Conservation (phyloP, 2,329 filamentous ascomycete genomes). For the Penicillium hordei region DNA sequence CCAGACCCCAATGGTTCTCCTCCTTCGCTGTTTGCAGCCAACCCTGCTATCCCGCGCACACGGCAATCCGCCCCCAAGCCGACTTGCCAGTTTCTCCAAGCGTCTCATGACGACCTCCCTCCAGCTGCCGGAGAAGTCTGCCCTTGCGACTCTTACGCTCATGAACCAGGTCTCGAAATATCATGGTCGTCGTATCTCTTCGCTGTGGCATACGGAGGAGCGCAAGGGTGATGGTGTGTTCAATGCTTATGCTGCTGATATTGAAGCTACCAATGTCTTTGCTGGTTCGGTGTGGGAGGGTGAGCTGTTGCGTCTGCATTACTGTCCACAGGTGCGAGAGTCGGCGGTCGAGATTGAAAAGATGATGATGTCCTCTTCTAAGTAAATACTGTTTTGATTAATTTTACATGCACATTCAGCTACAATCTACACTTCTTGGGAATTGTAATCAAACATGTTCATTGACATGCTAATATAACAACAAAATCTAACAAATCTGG, state of each 20-base stretch:
- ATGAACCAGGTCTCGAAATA: conserved; percentile 75
- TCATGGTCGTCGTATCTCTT: conserved; percentile 76
- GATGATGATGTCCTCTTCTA: conserved; percentile 47
- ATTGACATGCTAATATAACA: not conserved
- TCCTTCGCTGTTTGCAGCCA: conserved; percentile 80
- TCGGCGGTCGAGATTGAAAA: conserved; percentile 70
- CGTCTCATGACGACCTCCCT: conserved; percentile 79
- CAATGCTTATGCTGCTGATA: conserved; percentile 67
- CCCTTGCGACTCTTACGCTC: conserved; percentile 74
- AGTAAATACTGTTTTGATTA: conserved; percentile 23
- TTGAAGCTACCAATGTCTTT: conserved; percentile 88
- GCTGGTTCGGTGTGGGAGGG: conserved; percentile 91
- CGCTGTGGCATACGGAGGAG: conserved; percentile 95
- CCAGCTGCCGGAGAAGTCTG: conserved; percentile 87
- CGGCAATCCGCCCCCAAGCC: conserved; percentile 73
- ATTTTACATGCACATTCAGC: conserved; percentile 9
- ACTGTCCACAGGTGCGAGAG: conserved; percentile 80
- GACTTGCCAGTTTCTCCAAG: conserved; percentile 90
- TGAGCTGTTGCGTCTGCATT: conserved; percentile 81
- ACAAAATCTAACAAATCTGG: not conserved
- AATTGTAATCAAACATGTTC: conserved; percentile 1
- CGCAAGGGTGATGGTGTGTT: conserved; percentile 86
- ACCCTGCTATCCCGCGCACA: conserved; percentile 75
- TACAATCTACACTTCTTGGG: not conserved
- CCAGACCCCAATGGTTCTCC: conserved; percentile 88